These are phyloP conservation scores for Aspergillus fumigatiaffinis DNA, from an alignment of 2,329 filamentous ascomycete species.

Conservation along the genomic window DNA sequence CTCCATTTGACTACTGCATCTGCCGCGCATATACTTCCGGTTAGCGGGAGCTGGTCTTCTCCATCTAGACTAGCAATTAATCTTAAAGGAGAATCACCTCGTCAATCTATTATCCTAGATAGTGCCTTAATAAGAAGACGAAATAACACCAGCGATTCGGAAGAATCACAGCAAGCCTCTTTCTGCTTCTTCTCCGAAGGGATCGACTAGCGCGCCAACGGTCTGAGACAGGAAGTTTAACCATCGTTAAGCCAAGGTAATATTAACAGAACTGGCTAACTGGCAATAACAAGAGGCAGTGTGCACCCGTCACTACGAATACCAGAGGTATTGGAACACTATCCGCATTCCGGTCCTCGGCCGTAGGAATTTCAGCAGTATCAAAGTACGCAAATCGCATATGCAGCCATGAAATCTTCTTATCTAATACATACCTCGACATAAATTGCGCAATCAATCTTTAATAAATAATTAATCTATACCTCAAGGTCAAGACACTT, in stretches of 20 bases:
- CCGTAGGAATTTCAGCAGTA: neutral
- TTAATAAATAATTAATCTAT: neutral
- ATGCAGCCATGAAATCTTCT: neutral
- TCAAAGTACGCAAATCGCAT: neutral
- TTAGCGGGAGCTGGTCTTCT: neutral
- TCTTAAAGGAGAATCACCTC: neutral
- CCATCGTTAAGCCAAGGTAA: neutral
- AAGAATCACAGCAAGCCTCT: slow-evolving; percentile 1
- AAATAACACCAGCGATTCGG: neutral
- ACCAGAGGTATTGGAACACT: neutral
- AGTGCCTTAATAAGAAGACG: neutral
- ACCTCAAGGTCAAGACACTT: neutral
- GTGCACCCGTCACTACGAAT: neutral
- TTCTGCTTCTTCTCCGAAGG: slow-evolving; percentile 9
- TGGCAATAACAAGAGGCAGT: neutral
- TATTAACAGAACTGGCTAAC: neutral
- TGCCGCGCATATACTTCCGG: neutral
- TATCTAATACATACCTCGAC: neutral
- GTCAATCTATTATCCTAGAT: neutral
- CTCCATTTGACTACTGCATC: neutral
- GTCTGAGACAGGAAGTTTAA: slow-evolving; percentile 4
- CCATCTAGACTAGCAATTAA: neutral
- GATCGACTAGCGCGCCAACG: slow-evolving; percentile 5
- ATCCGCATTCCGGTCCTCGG: neutral
- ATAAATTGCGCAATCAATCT: neutral